phyloP scores from a whole-genome alignment of 225 moss, liverwort and hornwort species.

The Sphagnum tenellum region DNA sequence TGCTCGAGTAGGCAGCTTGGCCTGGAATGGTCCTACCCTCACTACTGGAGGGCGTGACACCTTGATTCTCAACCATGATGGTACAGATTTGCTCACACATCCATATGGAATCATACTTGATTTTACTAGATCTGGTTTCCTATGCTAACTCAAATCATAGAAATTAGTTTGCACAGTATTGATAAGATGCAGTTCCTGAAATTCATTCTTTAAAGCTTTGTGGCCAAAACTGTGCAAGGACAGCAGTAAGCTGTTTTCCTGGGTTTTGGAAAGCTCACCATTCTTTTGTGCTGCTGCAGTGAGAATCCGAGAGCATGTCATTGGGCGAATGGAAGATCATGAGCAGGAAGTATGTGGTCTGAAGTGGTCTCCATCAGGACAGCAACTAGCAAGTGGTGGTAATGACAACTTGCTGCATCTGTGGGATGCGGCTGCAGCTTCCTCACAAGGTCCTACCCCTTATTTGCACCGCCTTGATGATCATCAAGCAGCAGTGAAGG shows the following conservation, averaged over 20 bases:
- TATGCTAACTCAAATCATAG: too few species aligned
- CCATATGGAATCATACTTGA: too few species aligned
- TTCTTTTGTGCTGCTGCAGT: constrained; percentile 12
- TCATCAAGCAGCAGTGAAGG: constrained; percentile 88
- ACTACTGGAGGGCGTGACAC: constrained; percentile 82
- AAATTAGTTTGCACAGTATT: too few species aligned
- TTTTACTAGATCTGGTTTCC: too few species aligned
- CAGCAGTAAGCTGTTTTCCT: too few species aligned
- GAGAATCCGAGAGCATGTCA: constrained; percentile 78
- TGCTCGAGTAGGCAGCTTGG: constrained; percentile 78
- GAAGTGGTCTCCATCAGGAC: constrained; percentile 93
- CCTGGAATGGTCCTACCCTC: constrained; percentile 91
- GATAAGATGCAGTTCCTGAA: too few species aligned
- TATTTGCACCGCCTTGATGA: constrained; percentile 86
- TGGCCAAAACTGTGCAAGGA: too few species aligned
- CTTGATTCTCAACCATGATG: constrained; percentile 83
- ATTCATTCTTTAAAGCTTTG: too few species aligned
- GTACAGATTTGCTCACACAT: constrained; percentile 13
- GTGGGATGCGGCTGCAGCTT: constrained; percentile 75
- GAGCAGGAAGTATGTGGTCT: constrained; percentile 93
- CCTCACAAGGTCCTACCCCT: constrained; percentile 55
- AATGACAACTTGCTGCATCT: constrained; percentile 93
- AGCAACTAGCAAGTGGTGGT: constrained; percentile 88
- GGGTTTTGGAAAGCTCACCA: too few species aligned
- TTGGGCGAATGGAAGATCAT: constrained; percentile 73